Base-by-base conservation (phyloP, 1,284 basidiomycete species). In the Ganoderma lingzhi region DNA sequence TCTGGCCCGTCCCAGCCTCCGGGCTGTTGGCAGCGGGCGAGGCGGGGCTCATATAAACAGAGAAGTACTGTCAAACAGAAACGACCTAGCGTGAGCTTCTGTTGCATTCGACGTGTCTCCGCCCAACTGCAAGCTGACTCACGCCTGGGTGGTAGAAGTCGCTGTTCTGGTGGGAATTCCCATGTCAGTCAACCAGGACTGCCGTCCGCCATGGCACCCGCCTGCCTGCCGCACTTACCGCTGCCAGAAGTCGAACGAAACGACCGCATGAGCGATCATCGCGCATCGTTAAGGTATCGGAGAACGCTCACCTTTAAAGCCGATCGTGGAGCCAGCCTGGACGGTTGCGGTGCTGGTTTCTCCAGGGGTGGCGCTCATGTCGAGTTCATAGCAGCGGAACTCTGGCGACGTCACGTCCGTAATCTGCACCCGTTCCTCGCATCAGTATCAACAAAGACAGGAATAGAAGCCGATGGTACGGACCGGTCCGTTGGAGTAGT, bases 341-440 rank as follows among this genome's bases (percentile, higher is more conserved):
- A 85, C 84, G 14, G 83, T 84, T 1, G 82, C 83, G 53, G 80
- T 82, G 19, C 77, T 74, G 9, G 83, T 79, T 32, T 76, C 67
- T 5, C 77, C 77, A 9, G 83, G 82, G 9, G 76, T 77, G 62
- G 78, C 76, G 30, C 74, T 77, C 19, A 80, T 74, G 68, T 82
- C 80, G 60, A 81, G 77, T 70, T 85, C 84, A 70, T 84, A 85
- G 80, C 85, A 85, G 19, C 84, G 82, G 75, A 86, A 80, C 48
- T 81, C 82, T n/a, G 78, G 77, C 72, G 81, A 82, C 4, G 76
- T 82, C 28, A 85, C 83, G 73, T 83, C 82, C 6, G 82, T 85
- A n/a, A 85, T 81, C 84, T 85, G 32, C 15, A 23, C n/a, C n/a
- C 35, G 41, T 6, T 8, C 23, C 60, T 9, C 15, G 19, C 19